Percentiles rank a stretch among this genome's conserved stretches.
phyloP scores from a whole-genome alignment of 1,284 basidiomycete genomes.

The Puccinia triticina region DNA sequence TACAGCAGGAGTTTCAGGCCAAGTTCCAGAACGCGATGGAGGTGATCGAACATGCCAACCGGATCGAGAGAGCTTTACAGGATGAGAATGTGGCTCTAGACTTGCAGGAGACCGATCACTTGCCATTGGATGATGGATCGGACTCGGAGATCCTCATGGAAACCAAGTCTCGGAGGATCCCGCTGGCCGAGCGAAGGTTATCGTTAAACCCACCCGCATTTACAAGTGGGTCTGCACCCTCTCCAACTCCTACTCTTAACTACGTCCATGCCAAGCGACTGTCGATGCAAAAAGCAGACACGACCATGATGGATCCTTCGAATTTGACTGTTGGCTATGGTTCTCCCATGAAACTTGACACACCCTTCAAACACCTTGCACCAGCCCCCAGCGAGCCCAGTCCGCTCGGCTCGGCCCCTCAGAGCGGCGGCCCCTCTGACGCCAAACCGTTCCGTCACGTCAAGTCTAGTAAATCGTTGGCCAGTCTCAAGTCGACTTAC shows the following conservation, averaged over 20 bases:
- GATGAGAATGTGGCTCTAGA: conserved; percentile 8
- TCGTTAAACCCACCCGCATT: conserved; percentile 39
- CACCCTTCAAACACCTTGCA: conserved; percentile 48
- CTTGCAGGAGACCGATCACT: not conserved
- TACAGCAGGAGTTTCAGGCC: conserved; percentile 41
- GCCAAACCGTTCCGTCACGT: conserved; percentile 32
- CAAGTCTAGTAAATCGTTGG: conserved; percentile 45
- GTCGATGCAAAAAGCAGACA: conserved; percentile 32
- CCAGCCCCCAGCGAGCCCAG: not conserved
- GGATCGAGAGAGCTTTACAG: conserved; percentile 8
- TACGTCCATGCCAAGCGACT: conserved; percentile 42
- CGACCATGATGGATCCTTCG: conserved; percentile 44
- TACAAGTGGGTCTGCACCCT: conserved; percentile 42
- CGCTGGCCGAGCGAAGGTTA: conserved; percentile 30
- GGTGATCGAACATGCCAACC: conserved; percentile 45
- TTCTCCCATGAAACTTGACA: conserved; percentile 52
- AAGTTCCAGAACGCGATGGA: conserved; percentile 48
- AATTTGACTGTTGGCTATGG: conserved; percentile 49
- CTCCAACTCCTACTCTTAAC: conserved; percentile 47
- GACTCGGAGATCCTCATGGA: not conserved
- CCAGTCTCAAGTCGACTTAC: conserved; percentile 42
- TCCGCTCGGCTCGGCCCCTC: not conserved
- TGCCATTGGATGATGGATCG: conserved; percentile 6
- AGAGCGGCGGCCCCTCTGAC: not conserved
- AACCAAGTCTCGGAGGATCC: conserved; percentile 18